Percentiles rank a stretch among this genome's conserved stretches.
Conservation (phyloP, 1,284 basidiomycete genomes). For the Ceratobasidium papillatum region DNA sequence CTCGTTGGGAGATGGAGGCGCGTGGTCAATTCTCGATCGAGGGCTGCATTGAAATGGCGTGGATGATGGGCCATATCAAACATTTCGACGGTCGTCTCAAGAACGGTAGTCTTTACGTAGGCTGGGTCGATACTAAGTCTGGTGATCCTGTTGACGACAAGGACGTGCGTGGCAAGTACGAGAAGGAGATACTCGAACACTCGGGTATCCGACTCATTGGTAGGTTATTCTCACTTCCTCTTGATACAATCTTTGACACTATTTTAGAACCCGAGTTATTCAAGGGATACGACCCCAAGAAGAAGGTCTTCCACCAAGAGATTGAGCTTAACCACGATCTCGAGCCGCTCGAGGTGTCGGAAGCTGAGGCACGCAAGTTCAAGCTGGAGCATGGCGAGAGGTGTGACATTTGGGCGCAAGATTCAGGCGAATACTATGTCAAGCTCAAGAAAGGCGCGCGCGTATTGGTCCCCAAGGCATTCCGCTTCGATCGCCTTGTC, state of each 20-base stretch:
- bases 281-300: conserved; percentile 96
- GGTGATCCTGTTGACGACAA: conserved; percentile 98
- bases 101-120: conserved; percentile 90
- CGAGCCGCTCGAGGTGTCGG: conserved; percentile 92
- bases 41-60: conserved; percentile 98
- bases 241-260: conserved; percentile 38
- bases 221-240: conserved; percentile 54
- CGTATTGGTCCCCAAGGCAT: conserved; percentile 92
- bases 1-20: conserved; percentile 99
- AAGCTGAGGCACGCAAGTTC: conserved; percentile 93
- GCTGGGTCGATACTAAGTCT: conserved; percentile 97
- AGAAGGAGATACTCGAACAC: conserved; percentile 92
- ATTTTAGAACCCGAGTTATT: conserved; percentile 91
- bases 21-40: conserved; percentile 93
- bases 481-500: conserved; percentile 93
- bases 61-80: conserved; percentile 99
- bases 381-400: conserved; percentile 97
- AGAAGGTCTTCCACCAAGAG: conserved; percentile 97
- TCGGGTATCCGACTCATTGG: conserved; percentile 96
- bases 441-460: conserved; percentile 99
- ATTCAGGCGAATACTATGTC: conserved; percentile 93
- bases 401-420: conserved; percentile 92
- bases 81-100: conserved; percentile 97
- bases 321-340: conserved; percentile 96
- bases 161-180: conserved; percentile 92